Evolutionary conservation across 2,329 filamentous ascomycete genomes (phyloP), one percentile per base, ranked within the genome.

Genomic region (Colletotrichum gigasporum): DNA sequence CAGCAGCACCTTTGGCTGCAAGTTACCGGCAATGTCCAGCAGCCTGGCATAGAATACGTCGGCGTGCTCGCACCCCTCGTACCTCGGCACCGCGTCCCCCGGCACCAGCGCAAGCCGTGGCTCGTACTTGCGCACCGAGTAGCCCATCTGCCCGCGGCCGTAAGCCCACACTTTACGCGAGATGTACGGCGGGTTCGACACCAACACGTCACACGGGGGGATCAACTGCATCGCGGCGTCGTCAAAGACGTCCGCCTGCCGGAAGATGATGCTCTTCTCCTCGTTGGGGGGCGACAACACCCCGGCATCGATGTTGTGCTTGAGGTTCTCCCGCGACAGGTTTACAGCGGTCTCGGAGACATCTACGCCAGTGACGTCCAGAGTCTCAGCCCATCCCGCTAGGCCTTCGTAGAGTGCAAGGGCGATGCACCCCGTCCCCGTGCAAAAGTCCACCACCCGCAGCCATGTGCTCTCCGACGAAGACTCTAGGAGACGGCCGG

Each of bases 141-240:
- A 94, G 7, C 85, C 86, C 44, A 82, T 68, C 30, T 81, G 76
- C 14, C 76, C 76, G 10, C 70, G 70, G 16, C 78, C 79, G 3
- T 75, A 67, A 34, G 74, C 63, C 79, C 79, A 82, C 9, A 76
- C 71, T 37, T 74, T 69, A 0, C 82, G 79, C 2, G 94, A 96
- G 52, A 98, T 90, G 74, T 98, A 98, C 0, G 96, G 96, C 14
- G 96, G 96, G 72, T 99, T 99, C 2, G 91, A 91, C 34, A 96
- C 86, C 2, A 99, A 77, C 4, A 98, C 78, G 66, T 96, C 89
- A 71, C 75, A 84, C 3, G 44, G 41, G 1, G 72, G 44, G 2
- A 79, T 63, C 2, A 60, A 30, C 3, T 66, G 42, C 54, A 82
- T 74, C 65, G 77, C 78, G 32, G 69, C 71, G 14, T 82, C 76